Evolutionary conservation across 2,329 filamentous ascomycete genomes (phyloP).

Genomic region (Hirsutella rhossiliensis): DNA sequence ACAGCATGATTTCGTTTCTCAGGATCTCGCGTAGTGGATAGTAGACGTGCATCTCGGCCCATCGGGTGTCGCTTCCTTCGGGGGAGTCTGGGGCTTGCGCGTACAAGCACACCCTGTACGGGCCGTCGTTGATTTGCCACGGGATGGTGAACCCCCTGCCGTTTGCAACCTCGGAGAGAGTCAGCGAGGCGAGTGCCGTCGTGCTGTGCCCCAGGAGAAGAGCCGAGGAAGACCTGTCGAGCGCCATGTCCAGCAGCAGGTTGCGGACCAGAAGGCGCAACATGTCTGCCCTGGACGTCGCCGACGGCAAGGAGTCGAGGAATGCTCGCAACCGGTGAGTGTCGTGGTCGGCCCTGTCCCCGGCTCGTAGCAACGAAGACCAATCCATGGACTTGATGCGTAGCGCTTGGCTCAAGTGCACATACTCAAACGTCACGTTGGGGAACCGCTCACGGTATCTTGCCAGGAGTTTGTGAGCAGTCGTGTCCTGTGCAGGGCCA

Average conservation of each 20-base stretch:
- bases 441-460: constrained; percentile 51
- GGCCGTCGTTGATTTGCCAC: constrained; percentile 70
- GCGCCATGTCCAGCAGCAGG: constrained; percentile 55
- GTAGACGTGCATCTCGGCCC: constrained; percentile 38
- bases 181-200: constrained; percentile 74
- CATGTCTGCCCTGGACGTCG: constrained; percentile 67
- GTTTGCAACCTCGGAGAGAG: constrained; percentile 80
- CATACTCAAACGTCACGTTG: constrained; percentile 46
- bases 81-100: constrained; percentile 10
- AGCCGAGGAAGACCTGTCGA: constrained; percentile 47
- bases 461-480: constrained; percentile 33
- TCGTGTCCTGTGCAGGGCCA: constrained; percentile 8
- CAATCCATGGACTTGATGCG: constrained; percentile 39
- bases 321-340: constrained; percentile 38
- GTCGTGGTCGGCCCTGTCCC: constrained; percentile 8
- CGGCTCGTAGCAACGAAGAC: constrained; percentile 25
- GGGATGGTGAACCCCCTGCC: constrained; percentile 76
- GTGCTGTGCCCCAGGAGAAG: constrained; percentile 80
- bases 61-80: constrained; percentile 5
- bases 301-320: constrained; percentile 52
- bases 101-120: constrained; percentile 23
- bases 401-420: constrained; percentile 54
- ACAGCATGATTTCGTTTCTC: constrained; percentile 64
- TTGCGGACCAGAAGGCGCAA: constrained; percentile 57
- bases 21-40: constrained; percentile 80